Evolutionary conservation across 1,284 basidiomycete genomes (phyloP).

Genomic region (Heterobasidion irregulare): DNA sequence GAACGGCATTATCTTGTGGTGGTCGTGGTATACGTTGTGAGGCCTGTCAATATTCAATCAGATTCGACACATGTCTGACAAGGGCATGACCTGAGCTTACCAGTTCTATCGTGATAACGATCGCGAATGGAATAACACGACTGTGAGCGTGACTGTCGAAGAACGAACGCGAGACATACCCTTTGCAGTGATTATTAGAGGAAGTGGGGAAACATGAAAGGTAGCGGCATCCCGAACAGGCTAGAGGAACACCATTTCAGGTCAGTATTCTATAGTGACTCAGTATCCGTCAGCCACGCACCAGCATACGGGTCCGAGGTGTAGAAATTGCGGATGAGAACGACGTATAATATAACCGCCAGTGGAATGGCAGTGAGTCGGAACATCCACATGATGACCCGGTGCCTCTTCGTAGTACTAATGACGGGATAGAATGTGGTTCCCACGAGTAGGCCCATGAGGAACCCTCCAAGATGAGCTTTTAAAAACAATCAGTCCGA

Average conservation of each 20-base stretch:
- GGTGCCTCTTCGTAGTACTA: constrained; percentile 66
- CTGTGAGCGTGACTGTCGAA: background rate
- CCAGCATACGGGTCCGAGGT: constrained; percentile 75
- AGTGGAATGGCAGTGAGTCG: constrained; percentile 70
- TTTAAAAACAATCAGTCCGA: constrained; percentile 4
- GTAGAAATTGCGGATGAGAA: constrained; percentile 86
- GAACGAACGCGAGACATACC: constrained; percentile 24
- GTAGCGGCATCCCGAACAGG: constrained; percentile 87
- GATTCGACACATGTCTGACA: background rate
- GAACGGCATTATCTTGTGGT: background rate
- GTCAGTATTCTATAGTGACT: background rate
- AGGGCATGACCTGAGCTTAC: background rate
- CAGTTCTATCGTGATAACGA: background rate
- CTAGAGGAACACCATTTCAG: constrained; percentile 24
- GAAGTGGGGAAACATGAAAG: constrained; percentile 79
- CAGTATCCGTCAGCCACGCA: constrained; percentile 22
- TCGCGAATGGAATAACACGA: background rate
- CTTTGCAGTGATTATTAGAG: constrained; percentile 74
- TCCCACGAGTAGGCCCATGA: constrained; percentile 79
- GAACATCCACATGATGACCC: constrained; percentile 66
- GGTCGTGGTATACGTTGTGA: constrained; percentile 14
- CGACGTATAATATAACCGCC: constrained; percentile 73
- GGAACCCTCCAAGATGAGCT: constrained; percentile 75
- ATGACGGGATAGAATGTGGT: constrained; percentile 89
- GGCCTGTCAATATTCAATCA: constrained; percentile 21